Percentiles rank a stretch among this genome's conserved stretches.
phyloP scores from a whole-genome alignment of 2,329 filamentous ascomycete genomes.

The Trichoderma koningiopsis region DNA sequence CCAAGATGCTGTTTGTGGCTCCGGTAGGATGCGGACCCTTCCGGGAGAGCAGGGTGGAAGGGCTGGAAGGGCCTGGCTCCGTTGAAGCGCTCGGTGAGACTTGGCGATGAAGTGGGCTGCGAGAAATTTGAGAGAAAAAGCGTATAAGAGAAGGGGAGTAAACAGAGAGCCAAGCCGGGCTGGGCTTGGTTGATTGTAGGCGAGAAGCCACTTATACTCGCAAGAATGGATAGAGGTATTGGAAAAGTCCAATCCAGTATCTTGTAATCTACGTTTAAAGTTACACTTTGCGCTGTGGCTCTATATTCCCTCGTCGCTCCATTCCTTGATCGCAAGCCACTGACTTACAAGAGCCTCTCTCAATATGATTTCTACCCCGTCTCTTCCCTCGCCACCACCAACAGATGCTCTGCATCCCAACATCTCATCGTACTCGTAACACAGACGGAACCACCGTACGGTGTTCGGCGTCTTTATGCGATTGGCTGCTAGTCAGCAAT shows the following conservation, averaged over 20 bases:
- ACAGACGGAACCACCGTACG: not conserved
- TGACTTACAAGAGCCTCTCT: not conserved
- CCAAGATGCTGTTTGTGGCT: not conserved
- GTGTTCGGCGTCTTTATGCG: not conserved
- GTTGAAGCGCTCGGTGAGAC: not conserved
- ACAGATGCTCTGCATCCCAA: not conserved
- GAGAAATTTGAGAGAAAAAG: not conserved
- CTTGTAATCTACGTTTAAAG: not conserved
- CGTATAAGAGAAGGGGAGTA: not conserved
- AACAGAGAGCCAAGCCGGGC: not conserved
- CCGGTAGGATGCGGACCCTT: not conserved
- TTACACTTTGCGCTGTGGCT: not conserved
- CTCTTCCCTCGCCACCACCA: not conserved
- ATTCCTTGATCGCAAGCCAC: not conserved
- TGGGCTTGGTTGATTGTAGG: not conserved
- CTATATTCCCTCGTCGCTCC: not conserved
- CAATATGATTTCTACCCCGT: not conserved
- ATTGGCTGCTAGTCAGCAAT: not conserved
- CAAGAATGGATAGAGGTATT: not conserved
- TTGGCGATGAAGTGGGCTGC: not conserved
- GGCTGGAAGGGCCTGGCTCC: not conserved
- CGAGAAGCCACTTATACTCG: not conserved
- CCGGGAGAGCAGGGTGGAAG: not conserved
- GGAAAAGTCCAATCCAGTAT: not conserved
- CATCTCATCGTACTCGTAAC: not conserved